phyloP scores from a whole-genome alignment of 1,284 basidiomycete species.

The Kwoniella shivajii region DNA sequence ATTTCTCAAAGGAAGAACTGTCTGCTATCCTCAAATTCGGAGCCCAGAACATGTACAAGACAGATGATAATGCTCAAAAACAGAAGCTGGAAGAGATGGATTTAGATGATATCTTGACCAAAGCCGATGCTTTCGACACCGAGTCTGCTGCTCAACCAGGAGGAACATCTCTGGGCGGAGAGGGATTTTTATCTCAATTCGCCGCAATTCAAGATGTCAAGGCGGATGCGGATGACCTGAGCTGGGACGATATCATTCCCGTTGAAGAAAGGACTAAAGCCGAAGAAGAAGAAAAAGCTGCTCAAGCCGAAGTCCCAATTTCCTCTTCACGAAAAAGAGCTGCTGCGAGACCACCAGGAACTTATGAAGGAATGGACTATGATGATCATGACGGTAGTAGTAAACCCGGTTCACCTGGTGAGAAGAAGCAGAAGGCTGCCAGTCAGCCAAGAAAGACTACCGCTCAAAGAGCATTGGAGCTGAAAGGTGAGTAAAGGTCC shows the following conservation, averaged over 20 bases:
- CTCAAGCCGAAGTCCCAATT: conserved; percentile 58
- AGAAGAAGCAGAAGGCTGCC: conserved; percentile 42
- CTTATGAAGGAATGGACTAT: conserved; percentile 89
- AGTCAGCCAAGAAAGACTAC: conserved; percentile 59
- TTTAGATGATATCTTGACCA: conserved; percentile 94
- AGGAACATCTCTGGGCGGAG: conserved; percentile 90
- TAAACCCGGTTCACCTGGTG: conserved; percentile 56
- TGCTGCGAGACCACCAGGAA: conserved; percentile 68
- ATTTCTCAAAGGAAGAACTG: conserved; percentile 94
- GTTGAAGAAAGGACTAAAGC: conserved; percentile 84
- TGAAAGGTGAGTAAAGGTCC: conserved; percentile 62
- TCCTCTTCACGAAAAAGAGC: conserved; percentile 70
- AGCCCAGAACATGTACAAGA: conserved; percentile 99
- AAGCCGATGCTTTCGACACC: conserved; percentile 97
- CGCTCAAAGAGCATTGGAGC: conserved; percentile 89
- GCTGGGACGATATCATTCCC: conserved; percentile 99
- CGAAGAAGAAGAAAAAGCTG: conserved; percentile 69
- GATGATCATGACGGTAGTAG: conserved; percentile 64
- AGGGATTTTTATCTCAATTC: conserved; percentile 93
- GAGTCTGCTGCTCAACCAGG: conserved; percentile 78
- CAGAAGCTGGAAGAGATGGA: conserved; percentile 99
- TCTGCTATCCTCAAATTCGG: conserved; percentile 99
- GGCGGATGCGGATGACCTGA: conserved; percentile 74
- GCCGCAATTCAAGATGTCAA: conserved; percentile 97
- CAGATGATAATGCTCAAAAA: conserved; percentile 87